Conservation (phyloP, 192 early-diverging fungal species). For the Rhizophagus clarus region DNA sequence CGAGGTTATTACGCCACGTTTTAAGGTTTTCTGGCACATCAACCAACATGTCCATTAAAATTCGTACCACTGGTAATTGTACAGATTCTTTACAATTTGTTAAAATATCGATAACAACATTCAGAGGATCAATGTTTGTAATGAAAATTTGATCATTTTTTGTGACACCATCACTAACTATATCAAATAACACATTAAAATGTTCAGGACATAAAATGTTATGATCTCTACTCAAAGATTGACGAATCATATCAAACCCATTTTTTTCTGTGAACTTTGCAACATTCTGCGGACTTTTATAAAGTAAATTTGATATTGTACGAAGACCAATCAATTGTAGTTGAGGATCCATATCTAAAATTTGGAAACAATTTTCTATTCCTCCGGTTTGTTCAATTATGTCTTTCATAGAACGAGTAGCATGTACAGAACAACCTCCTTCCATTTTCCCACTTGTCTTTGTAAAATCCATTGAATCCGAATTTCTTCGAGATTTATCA, state of each 20-base stretch:
- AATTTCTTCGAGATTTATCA: slow-evolving; percentile 11
- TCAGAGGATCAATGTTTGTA: slow-evolving; percentile 38
- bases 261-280: slow-evolving; percentile 41
- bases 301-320: slow-evolving; percentile 44
- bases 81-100: slow-evolving; percentile 35
- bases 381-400: slow-evolving; percentile 41
- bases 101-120: slow-evolving; percentile 39
- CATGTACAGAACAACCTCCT: slow-evolving; percentile 42
- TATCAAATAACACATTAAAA: slow-evolving; percentile 44
- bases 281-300: slow-evolving; percentile 45
- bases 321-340: slow-evolving; percentile 45
- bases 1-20: slow-evolving; percentile 38
- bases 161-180: slow-evolving; percentile 44
- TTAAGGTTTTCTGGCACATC: slow-evolving; percentile 43
- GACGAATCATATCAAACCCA: slow-evolving; percentile 41
- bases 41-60: slow-evolving; percentile 42
- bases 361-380: slow-evolving; percentile 42
- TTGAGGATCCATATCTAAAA: slow-evolving; percentile 40
- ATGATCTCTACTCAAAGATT: slow-evolving; percentile 32
- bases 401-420: slow-evolving; percentile 39
- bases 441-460: slow-evolving; percentile 34
- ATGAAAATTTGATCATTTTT: slow-evolving; percentile 45
- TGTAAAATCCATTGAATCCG: slow-evolving; percentile 10
- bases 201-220: slow-evolving; percentile 38
- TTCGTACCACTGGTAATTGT: slow-evolving; percentile 42